Percentiles rank a stretch among this genome's conserved stretches.
These are phyloP conservation scores for Solanum megistacrolobum DNA, from an alignment of 257 asterid genomes.

Conservation along the genomic window DNA sequence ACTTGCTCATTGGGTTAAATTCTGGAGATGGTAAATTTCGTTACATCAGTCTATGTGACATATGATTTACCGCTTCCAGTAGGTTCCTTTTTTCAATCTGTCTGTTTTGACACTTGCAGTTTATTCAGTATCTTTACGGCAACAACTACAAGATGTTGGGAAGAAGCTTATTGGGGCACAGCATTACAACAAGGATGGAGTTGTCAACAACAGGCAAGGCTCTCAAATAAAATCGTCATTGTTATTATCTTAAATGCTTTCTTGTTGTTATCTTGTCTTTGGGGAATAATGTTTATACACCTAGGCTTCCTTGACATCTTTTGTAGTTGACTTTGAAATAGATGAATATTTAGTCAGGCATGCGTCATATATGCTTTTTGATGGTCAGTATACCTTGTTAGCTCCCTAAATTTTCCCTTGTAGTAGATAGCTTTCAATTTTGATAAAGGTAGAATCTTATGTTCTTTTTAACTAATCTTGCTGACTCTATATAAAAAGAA, in stretches of 20 bases:
- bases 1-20: slow-evolving; percentile 84
- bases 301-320: not conserved
- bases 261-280: not conserved
- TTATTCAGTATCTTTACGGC: slow-evolving; percentile 86
- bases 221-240: not conserved
- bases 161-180: slow-evolving; percentile 99
- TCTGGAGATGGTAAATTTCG: slow-evolving; percentile 79
- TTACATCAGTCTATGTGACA: not conserved
- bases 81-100: not conserved
- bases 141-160: slow-evolving; percentile 91
- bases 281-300: not conserved
- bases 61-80: not conserved
- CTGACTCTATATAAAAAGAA: not conserved
- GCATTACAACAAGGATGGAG: slow-evolving; percentile 95
- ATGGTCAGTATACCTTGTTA: not conserved
- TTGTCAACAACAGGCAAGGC: slow-evolving; percentile 68
- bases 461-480: not conserved
- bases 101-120: slow-evolving; percentile 43
- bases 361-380: not conserved
- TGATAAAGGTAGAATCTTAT: not conserved
- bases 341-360: not conserved
- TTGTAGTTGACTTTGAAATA: not conserved
- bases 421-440: not conserved
- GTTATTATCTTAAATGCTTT: not conserved
- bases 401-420: not conserved